Evolutionary conservation across 805 yeast genomes (phyloP).

Genomic region (Komagataella mondaviorum): DNA sequence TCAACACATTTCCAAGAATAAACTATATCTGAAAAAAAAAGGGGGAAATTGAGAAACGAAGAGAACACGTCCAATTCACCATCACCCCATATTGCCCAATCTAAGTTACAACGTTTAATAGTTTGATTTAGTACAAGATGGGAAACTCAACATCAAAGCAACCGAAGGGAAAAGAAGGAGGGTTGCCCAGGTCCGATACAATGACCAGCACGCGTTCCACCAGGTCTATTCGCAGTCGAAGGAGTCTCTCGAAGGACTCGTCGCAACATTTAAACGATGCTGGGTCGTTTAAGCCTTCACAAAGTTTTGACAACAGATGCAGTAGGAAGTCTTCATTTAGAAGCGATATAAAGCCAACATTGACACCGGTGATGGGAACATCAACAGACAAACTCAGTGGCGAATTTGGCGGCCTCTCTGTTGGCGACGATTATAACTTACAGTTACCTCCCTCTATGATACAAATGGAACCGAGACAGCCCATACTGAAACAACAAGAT

Average conservation of each 20-base stretch:
- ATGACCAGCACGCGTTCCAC: neutral
- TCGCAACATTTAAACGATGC: neutral
- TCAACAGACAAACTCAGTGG: neutral
- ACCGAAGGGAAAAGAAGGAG: neutral
- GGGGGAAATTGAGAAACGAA: neutral
- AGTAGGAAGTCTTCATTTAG: neutral
- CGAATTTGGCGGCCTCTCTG: neutral
- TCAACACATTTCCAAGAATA: neutral
- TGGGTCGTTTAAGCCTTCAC: neutral
- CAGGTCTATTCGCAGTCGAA: neutral
- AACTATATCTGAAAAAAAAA: neutral
- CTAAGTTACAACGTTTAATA: neutral
- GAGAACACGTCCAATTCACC: neutral
- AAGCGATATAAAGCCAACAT: neutral
- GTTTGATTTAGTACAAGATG: neutral
- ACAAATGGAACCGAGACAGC: conserved; percentile 58
- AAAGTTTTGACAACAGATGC: neutral
- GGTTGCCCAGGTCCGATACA: neutral
- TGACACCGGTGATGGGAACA: neutral
- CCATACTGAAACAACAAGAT: conserved; percentile 47
- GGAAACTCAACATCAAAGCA: neutral
- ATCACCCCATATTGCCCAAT: neutral
- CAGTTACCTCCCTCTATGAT: conserved; percentile 55
- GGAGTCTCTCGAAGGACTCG: neutral
- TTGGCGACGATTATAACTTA: conserved; percentile 6